Evolutionary conservation across 1,139 yeast genomes (phyloP).

Genomic region (Chernovozyma aurita): DNA sequence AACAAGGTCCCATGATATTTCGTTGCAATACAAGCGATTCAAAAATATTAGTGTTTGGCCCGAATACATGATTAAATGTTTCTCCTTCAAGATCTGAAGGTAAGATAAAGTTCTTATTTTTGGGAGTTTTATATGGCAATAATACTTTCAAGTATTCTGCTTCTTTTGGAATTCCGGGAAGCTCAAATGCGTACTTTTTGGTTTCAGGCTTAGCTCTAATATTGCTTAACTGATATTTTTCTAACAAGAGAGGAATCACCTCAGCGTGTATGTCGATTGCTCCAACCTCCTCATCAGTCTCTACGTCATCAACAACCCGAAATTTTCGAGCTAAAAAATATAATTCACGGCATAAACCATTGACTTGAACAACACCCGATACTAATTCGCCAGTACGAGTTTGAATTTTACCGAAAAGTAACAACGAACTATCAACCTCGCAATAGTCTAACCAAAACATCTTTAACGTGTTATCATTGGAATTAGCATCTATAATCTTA

Average conservation of each 20-base stretch:
- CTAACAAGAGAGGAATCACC: conserved; percentile 60
- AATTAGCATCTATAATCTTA: conserved; percentile 36
- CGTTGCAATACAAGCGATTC: conserved; percentile 83
- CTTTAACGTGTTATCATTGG: conserved; percentile 40
- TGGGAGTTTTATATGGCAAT: conserved; percentile 65
- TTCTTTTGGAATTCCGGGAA: conserved; percentile 73
- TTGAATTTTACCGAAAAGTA: conserved; percentile 79
- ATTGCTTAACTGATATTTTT: conserved; percentile 55
- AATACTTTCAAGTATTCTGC: conserved; percentile 77
- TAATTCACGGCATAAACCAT: conserved; percentile 66
- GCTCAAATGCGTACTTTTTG: conserved; percentile 86
- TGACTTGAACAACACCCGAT: conserved; percentile 76
- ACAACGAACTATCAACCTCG: conserved; percentile 65
- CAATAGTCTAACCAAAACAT: conserved; percentile 91
- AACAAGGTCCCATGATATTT: conserved; percentile 95
- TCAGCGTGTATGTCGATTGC: conserved; percentile 76
- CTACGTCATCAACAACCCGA: conserved; percentile 35
- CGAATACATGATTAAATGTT: conserved; percentile 78
- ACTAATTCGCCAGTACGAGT: conserved; percentile 56
- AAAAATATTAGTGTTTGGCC: conserved; percentile 67
- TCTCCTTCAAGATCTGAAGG: conserved; percentile 71
- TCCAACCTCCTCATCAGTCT: conserved; percentile 36
- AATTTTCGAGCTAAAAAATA: conserved; percentile 69
- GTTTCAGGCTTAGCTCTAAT: conserved; percentile 68
- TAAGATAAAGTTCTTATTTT: conserved; percentile 41